Evolutionary conservation across 106 monocot species (phyloP).

Genomic region (Dactylorhiza incarnata): DNA sequence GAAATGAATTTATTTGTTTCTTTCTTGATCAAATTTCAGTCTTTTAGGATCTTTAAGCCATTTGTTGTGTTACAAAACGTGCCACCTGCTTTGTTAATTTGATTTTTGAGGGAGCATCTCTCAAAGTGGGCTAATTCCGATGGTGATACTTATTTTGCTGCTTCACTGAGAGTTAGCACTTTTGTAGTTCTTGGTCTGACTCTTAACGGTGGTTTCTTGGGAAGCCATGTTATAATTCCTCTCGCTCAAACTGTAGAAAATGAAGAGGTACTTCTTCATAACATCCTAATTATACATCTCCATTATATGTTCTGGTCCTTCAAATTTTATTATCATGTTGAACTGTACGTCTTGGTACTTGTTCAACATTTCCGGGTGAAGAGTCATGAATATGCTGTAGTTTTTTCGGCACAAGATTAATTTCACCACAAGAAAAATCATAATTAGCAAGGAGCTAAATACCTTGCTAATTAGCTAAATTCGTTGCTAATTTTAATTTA

Average conservation of each 20-base stretch:
- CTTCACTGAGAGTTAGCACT: constrained; percentile 52
- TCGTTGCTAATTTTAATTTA: too few species aligned
- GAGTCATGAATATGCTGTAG: too few species aligned
- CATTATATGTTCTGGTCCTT: not conserved
- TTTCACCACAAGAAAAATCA: too few species aligned
- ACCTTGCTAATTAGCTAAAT: too few species aligned
- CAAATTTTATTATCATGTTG: not conserved
- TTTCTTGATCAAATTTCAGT: not conserved
- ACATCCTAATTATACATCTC: not conserved
- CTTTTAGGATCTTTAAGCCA: not conserved
- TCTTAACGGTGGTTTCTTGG: constrained; percentile 31
- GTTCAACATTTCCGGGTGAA: too few species aligned
- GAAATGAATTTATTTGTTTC: not conserved
- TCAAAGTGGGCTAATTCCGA: constrained; percentile 82
- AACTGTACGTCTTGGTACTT: constrained; percentile 53
- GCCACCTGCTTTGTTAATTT: constrained; percentile 71
- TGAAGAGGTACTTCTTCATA: constrained; percentile 49
- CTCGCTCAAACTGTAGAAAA: constrained; percentile 72
- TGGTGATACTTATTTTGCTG: constrained; percentile 65
- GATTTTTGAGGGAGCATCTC: constrained; percentile 77
- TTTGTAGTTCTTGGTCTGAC: constrained; percentile 52
- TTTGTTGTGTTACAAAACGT: constrained; percentile 53
- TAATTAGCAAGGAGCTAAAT: too few species aligned
- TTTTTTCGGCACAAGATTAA: too few species aligned
- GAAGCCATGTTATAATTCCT: constrained; percentile 66